Evolutionary conservation across 768 basidiomycete genomes (phyloP), one percentile per base, ranked within the genome.

Genomic region (Suillus subalutaceus): DNA sequence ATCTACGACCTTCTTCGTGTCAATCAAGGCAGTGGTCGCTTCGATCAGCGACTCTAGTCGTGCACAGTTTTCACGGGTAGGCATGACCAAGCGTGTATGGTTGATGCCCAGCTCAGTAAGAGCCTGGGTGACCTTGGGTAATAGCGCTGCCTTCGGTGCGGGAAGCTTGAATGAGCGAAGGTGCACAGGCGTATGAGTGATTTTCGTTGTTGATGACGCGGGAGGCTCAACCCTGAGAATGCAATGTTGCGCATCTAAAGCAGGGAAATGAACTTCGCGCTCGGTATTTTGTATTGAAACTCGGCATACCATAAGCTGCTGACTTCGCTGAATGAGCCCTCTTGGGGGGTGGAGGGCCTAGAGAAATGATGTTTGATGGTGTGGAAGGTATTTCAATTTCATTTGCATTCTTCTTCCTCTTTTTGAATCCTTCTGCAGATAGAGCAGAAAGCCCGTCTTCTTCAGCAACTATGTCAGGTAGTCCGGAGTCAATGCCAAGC

Each of bases 111-210:
- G 83, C 77, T 98, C 96, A 8, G 83, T 75, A 18, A 98, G 84
- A 16, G 90, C 84, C 66, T 90, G 88, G 10, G 88, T 83, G 70
- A 98, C 87, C 73, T 95, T 94, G 18, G 88, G 87, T 3, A 88
- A 85, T 30, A 90, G 82, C 46, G 88, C 84, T 5, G 89, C 81
- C 75, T 95, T 97, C 18, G 94, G 92, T 41, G 82, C 77, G 1
- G 94, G 90, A 35, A 97, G 82, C 75, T 94, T 96, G 75, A 90
- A 90, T 8, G 93, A 94, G 38, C 97, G 95, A 59, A 97, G 85
- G 72, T 88, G 88, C 8, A 90, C 95, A 2, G 93, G 90, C 62
- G 85, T 84, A 73, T 94, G 93, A 0, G 91, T 87, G 4, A 88
- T 83, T 78, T 94, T 94, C n/a, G 88, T 81, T 6, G 85, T 80